Conservation (phyloP, 2,329 filamentous ascomycete genomes). For the Colletotrichum falcatum region DNA sequence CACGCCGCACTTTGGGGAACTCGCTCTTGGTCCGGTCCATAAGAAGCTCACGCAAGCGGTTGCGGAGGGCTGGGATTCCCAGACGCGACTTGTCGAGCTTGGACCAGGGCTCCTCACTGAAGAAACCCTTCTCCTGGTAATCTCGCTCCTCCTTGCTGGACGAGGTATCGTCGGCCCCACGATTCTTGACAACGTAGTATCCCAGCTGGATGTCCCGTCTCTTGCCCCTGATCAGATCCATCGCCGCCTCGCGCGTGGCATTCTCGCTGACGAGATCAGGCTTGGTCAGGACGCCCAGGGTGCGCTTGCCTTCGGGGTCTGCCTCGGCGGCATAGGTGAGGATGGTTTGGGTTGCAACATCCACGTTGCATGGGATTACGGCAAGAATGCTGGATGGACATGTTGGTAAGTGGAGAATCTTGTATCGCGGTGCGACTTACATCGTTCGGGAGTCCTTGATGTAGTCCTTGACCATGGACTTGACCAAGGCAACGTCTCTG, state of each 20-base stretch:
- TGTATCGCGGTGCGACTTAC: constrained; percentile 32
- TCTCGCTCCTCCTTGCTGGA: constrained; percentile 17
- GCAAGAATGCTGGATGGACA: constrained; percentile 53
- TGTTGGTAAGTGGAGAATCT: neutral
- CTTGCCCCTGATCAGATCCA: constrained; percentile 41
- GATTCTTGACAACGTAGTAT: constrained; percentile 45
- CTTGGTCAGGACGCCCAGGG: constrained; percentile 61
- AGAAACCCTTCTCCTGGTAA: constrained; percentile 10
- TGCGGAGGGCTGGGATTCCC: constrained; percentile 44
- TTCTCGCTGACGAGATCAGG: constrained; percentile 54
- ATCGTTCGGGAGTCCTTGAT: constrained; percentile 62
- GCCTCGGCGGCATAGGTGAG: constrained; percentile 51
- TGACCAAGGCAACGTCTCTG: constrained; percentile 32
- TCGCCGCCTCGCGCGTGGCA: constrained; percentile 38
- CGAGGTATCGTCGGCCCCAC: constrained; percentile 43
- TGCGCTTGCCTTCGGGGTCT: constrained; percentile 56
- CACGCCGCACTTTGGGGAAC: constrained; percentile 46
- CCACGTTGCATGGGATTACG: constrained; percentile 55
- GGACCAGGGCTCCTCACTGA: constrained; percentile 34
- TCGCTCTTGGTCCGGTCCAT: constrained; percentile 46
- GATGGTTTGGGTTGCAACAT: constrained; percentile 57
- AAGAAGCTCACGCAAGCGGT: constrained; percentile 45
- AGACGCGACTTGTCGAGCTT: constrained; percentile 43
- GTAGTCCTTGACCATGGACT: constrained; percentile 52
- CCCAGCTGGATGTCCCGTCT: constrained; percentile 42